Percentiles rank a stretch among this genome's conserved stretches.
These are phyloP conservation scores for Elongisporangium anandrum DNA, from an alignment of 352 stramenopile genomes.

Conservation along the genomic window DNA sequence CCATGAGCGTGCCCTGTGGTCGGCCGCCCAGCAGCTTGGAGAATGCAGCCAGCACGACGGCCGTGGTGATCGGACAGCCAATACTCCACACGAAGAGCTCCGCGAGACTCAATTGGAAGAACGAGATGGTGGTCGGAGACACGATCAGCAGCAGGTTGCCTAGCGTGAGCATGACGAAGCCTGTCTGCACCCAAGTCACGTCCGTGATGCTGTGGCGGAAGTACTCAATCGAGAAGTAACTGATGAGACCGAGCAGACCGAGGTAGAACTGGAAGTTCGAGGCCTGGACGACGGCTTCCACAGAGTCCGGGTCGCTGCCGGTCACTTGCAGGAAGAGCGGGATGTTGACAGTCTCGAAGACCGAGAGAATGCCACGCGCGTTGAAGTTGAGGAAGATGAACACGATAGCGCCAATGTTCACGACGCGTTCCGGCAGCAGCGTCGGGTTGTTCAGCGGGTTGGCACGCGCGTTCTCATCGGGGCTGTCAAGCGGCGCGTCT, in stretches of 20 bases:
- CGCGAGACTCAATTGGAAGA: conserved; percentile 39
- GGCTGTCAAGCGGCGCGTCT: conserved; percentile 53
- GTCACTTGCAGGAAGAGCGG: conserved; percentile 70
- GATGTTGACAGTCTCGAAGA: conserved; percentile 86
- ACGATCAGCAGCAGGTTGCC: conserved; percentile 60
- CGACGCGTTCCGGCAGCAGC: conserved; percentile 54
- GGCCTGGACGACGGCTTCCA: conserved; percentile 47
- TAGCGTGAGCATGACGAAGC: conserved; percentile 54
- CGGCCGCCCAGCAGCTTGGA: conserved; percentile 71
- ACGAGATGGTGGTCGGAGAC: conserved; percentile 34
- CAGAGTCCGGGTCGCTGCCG: conserved; percentile 46
- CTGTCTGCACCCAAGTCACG: conserved; percentile 64
- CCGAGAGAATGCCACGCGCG: conserved; percentile 67
- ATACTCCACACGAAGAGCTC: conserved; percentile 82
- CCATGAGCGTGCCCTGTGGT: conserved; percentile 79
- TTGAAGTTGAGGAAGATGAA: conserved; percentile 84
- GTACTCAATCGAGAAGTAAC: conserved; percentile 78
- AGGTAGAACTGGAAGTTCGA: conserved; percentile 85
- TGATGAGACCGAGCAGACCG: conserved; percentile 61
- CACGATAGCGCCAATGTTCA: conserved; percentile 66
- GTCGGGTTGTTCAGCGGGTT: conserved; percentile 53
- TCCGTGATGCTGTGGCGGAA: conserved; percentile 66
- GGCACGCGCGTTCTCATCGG: conserved; percentile 21
- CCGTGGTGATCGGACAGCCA: conserved; percentile 71
- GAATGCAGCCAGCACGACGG: conserved; percentile 69